Evolutionary conservation across 345 rosid species (phyloP).

Genomic region (Kandelia obovata): DNA sequence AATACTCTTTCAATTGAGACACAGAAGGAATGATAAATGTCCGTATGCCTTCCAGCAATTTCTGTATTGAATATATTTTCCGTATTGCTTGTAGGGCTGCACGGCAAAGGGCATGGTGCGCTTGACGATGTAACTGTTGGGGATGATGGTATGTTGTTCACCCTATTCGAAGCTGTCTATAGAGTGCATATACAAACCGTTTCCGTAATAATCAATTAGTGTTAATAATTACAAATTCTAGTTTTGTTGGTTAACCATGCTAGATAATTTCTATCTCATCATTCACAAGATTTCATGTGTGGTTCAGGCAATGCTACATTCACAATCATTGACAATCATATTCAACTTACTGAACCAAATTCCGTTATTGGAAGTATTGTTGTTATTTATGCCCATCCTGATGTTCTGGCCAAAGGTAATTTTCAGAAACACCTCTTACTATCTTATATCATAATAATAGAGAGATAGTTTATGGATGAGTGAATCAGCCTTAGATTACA

Average conservation of each 20-base stretch:
- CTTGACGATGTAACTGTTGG: conserved; percentile 78
- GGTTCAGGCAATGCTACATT: conserved; percentile 62
- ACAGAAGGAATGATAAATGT: neutral
- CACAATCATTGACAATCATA: conserved; percentile 64
- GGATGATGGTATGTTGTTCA: conserved; percentile 55
- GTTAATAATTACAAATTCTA: neutral
- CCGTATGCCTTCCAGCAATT: neutral
- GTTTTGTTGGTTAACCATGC: too few species aligned
- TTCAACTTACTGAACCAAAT: conserved; percentile 74
- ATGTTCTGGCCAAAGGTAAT: conserved; percentile 97
- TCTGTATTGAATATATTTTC: neutral
- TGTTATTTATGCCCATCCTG: conserved; percentile 89
- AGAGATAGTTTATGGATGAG: neutral
- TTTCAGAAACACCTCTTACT: neutral
- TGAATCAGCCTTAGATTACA: too few species aligned
- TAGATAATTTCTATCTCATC: neutral
- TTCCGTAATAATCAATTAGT: neutral
- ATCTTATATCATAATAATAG: neutral
- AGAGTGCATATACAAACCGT: neutral
- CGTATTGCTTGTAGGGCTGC: conserved; percentile 56
- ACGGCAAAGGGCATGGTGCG: conserved; percentile 85
- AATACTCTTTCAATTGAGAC: neutral
- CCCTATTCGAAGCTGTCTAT: neutral
- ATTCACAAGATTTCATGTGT: conserved; percentile 1
- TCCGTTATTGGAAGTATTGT: conserved; percentile 91